These are phyloP conservation scores for Globisporangium solare DNA, from an alignment of 352 stramenopile species.

Conservation along the genomic window DNA sequence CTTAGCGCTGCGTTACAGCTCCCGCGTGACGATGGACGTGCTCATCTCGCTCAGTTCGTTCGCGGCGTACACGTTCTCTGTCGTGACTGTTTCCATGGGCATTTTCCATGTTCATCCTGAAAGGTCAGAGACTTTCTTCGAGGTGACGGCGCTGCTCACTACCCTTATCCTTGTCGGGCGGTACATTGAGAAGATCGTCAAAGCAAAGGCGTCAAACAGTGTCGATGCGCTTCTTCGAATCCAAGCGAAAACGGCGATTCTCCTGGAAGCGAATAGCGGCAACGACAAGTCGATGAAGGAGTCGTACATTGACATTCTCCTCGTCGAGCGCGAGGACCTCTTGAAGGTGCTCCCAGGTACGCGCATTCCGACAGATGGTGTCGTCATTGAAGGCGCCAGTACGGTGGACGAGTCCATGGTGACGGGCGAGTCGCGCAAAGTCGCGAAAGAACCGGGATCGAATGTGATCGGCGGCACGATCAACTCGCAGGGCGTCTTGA, in stretches of 20 bases:
- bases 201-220: slow-evolving; percentile 62
- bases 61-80: slow-evolving; percentile 61
- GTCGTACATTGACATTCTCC: slow-evolving; percentile 67
- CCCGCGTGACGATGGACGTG: slow-evolving; percentile 72
- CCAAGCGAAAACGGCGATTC: slow-evolving; percentile 84
- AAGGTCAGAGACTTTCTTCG: slow-evolving; percentile 64
- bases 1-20: slow-evolving; percentile 49
- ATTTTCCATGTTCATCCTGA: slow-evolving; percentile 21
- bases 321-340: slow-evolving; percentile 68
- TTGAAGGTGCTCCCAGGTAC: slow-evolving; percentile 67
- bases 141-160: slow-evolving; percentile 61
- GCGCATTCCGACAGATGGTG: slow-evolving; percentile 64
- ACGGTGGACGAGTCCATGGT: slow-evolving; percentile 79
- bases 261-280: slow-evolving; percentile 51
- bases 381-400: slow-evolving; percentile 60
- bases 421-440: slow-evolving; percentile 64
- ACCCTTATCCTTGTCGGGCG: slow-evolving; percentile 69
- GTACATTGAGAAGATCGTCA: slow-evolving; percentile 74
- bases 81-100: slow-evolving; percentile 25
- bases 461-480: slow-evolving; percentile 68
- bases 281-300: slow-evolving; percentile 32
- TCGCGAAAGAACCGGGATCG: slow-evolving; percentile 51
- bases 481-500: slow-evolving; percentile 63
- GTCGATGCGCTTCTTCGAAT: slow-evolving; percentile 62
- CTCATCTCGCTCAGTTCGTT: slow-evolving; percentile 72